Base-by-base conservation (phyloP, 305 asterid species). In the Solanum hybrid region DNA sequence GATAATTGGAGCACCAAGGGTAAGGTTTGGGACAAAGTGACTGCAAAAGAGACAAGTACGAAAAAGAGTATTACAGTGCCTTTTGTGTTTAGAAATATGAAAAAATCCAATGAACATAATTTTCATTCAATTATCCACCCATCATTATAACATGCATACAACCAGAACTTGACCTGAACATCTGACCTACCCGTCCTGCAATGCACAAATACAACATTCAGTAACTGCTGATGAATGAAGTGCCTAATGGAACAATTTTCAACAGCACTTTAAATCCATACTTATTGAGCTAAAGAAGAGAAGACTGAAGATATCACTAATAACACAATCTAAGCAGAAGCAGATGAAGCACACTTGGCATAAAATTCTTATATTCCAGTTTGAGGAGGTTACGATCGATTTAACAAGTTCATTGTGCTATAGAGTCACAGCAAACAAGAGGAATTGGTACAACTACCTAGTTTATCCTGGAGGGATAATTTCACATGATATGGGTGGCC, bases 151-250 rank as follows among this genome's bases (percentile, higher is more conserved):
- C 77, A 60, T 85, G 88, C 9, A 85, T 56, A 56, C 88, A 60
- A 85, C 77, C 88, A 60, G 86, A 80, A 46, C 77, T 60, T 85
- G 76, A 85, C 75, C 26, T 51, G 87, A 84, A 2, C 11, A 90
- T 90, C 89, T 89, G 91, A 94, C 98, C 92, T 95, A 96, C 99
- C 99, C 98, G 85, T 96, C 99, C 99, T 96, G 99, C 97, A 94
- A 92, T 79, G 87, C 71, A 90, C 46, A 89, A 88, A 86, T 27
- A 73, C 77, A 66, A 85, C 22, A 46, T 46, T 56, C 79, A 84
- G 89, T 86, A 89, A 22, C 34, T 85, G 88, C 34, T 60, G 51
- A 60, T 60, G 88, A 51, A 46, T 46, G 87, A 84, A 84, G 29
- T 17, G 42, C 29, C 73, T 29, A 17, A 22, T 29, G 29, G 40